Evolutionary conservation across 768 basidiomycete genomes (phyloP), one percentile per base, ranked within the genome.

Genomic region (Tricholoma terreum): DNA sequence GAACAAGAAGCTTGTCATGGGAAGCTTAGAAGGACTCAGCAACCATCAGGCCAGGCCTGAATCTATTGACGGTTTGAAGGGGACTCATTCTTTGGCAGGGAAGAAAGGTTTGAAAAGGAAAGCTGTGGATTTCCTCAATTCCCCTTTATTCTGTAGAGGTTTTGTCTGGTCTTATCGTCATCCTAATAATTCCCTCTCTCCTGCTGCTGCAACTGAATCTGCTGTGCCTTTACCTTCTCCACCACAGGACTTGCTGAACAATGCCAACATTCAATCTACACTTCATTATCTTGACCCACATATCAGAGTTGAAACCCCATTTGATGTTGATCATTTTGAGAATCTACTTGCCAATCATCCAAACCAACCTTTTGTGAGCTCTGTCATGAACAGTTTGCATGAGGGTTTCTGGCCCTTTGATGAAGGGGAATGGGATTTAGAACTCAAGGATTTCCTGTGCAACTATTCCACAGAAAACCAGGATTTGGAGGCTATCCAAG

Each of bases 321-420:
- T 71, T 45, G 58, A 70, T 27, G 58, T 72, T 30, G 61, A 68
- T 36, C 35, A 49, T 0, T 61, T 73, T 38, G 57, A 68, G 31
- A 11, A n/a, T 1, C 36, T 70, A 0, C 65, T 73, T 0, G 2
- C n/a, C 0, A 42, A 57, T 3, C 69, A 75, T 50, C 69, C 71
- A 0, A 75, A 74, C 30, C 68, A 59, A 2, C 59, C 62, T 2
- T 68, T 74, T 38, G 69, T 73, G 2, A 10, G 52, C 1, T 75
- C 67, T 5, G 65, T 71, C 1, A 60, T 64, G 22, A 11, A 45
- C 2, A 57, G 65, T 0, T 52, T 75, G 2, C 54, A 57, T 9
- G 58, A 68, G 6, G 73, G 73, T 0, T 75, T 75, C 54, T 72
- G 72, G 73, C 73, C 70, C 8, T 72, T 59, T 24, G 54, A 70